Evolutionary conservation across 495 filamentous ascomycete genomes (phyloP).

Genomic region (Pseudomonodictys pantanalensis): DNA sequence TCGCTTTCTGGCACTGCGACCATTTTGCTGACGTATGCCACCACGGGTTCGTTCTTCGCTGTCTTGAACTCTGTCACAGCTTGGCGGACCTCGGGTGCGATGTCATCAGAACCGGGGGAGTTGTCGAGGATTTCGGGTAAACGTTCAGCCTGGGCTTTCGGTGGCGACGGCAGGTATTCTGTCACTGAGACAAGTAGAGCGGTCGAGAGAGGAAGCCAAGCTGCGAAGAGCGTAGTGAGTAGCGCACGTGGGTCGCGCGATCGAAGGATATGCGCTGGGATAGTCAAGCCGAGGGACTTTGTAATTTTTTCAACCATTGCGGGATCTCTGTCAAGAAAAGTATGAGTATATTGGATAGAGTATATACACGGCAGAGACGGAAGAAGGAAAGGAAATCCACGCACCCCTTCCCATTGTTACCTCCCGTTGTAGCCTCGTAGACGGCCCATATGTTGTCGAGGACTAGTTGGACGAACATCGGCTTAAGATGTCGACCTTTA

Average conservation of each 20-base stretch:
- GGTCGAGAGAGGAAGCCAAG: constrained; percentile 92
- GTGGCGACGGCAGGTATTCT: constrained; percentile 87
- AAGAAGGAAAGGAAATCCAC: constrained; percentile 36
- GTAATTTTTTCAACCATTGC: constrained; percentile 88
- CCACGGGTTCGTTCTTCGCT: constrained; percentile 66
- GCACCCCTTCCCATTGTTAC: constrained; percentile 77
- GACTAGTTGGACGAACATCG: constrained; percentile 97
- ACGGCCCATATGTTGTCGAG: constrained; percentile 97
- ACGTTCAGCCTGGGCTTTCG: constrained; percentile 74
- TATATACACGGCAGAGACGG: constrained; percentile 32
- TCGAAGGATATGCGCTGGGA: constrained; percentile 78
- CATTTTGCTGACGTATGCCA: constrained; percentile 98
- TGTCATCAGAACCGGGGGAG: constrained; percentile 72
- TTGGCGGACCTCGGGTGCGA: constrained; percentile 64
- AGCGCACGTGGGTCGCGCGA: constrained; percentile 80
- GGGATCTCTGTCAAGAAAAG: constrained; percentile 60
- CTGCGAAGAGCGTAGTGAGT: constrained; percentile 78
- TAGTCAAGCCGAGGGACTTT: constrained; percentile 78
- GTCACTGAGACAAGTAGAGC: constrained; percentile 89
- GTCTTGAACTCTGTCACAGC: constrained; percentile 81
- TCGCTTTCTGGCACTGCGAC: constrained; percentile 91
- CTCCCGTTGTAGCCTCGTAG: constrained; percentile 84
- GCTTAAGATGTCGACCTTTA: constrained; percentile 85
- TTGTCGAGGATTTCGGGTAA: constrained; percentile 72
- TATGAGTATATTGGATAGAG: constrained; percentile 39